Conservation (phyloP, 2,329 filamentous ascomycete species). For the Colletotrichum phormii region DNA sequence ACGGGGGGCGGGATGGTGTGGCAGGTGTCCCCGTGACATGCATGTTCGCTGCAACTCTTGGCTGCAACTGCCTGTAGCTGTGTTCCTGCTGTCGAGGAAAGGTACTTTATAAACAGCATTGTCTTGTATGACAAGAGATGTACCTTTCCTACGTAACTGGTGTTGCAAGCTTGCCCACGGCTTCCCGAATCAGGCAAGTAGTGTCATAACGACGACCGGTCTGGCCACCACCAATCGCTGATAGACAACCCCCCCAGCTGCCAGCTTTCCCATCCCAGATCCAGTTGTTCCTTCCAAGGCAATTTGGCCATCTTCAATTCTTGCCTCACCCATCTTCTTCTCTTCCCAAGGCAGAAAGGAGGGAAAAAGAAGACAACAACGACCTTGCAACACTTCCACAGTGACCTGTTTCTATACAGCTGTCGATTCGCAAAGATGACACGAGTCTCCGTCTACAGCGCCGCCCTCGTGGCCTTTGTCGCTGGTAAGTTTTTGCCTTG, state of each 20-base stretch:
- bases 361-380: neutral
- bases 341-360: constrained; percentile 26
- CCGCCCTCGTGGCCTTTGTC: constrained; percentile 55
- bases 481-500: constrained; percentile 51
- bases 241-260: constrained; percentile 14
- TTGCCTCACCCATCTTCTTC: constrained; percentile 8
- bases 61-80: neutral
- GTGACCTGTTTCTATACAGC: neutral
- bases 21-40: neutral
- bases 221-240: constrained; percentile 31
- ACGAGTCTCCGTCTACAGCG: constrained; percentile 55
- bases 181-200: constrained; percentile 32
- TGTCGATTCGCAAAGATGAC: constrained; percentile 50
- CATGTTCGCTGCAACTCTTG: neutral
- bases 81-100: neutral
- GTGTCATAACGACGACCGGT: constrained; percentile 33
- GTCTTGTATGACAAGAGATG: neutral
- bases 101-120: neutral
- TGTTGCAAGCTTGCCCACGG: neutral
- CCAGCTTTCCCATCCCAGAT: constrained; percentile 8
- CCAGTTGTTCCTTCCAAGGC: constrained; percentile 12
- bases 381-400: neutral
- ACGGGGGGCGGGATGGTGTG: neutral
- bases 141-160: neutral
- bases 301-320: constrained; percentile 1